Evolutionary conservation across 768 basidiomycete genomes (phyloP).

Genomic region (Trametes cubensis): DNA sequence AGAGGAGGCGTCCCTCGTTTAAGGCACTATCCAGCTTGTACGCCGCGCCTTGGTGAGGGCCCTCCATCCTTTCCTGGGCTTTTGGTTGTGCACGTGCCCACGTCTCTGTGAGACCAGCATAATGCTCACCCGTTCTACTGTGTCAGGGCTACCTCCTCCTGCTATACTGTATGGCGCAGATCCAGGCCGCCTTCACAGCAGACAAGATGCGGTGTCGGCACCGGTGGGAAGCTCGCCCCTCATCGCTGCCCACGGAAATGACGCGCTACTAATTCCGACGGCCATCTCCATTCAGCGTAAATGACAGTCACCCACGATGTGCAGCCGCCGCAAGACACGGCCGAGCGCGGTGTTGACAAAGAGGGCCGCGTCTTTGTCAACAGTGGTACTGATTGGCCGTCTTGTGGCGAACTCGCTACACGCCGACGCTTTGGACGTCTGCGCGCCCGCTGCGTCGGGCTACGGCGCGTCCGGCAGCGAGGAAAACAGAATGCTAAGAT

Average conservation of each 20-base stretch:
- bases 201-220: neutral
- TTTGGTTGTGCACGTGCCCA: neutral
- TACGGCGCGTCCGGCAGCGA: neutral
- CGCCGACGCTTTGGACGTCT: slow-evolving; percentile 7
- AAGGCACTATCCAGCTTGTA: neutral
- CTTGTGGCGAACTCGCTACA: neutral
- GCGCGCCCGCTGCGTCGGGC: neutral
- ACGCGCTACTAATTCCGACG: neutral
- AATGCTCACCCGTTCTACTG: neutral
- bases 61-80: neutral
- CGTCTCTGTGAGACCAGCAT: neutral
- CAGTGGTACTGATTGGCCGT: neutral
- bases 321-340: slow-evolving; percentile 2
- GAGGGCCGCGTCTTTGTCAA: neutral
- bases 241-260: slow-evolving; percentile 3
- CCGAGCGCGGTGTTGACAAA: neutral
- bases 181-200: neutral
- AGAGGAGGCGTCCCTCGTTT: slow-evolving; percentile 1
- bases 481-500: neutral
- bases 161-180: neutral
- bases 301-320: neutral
- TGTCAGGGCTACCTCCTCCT: neutral
- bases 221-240: neutral
- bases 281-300: neutral
- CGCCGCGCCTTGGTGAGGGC: neutral